Evolutionary conservation across 2,329 filamentous ascomycete species (phyloP).

Genomic region (Pseudovirgaria hyperparasitica): DNA sequence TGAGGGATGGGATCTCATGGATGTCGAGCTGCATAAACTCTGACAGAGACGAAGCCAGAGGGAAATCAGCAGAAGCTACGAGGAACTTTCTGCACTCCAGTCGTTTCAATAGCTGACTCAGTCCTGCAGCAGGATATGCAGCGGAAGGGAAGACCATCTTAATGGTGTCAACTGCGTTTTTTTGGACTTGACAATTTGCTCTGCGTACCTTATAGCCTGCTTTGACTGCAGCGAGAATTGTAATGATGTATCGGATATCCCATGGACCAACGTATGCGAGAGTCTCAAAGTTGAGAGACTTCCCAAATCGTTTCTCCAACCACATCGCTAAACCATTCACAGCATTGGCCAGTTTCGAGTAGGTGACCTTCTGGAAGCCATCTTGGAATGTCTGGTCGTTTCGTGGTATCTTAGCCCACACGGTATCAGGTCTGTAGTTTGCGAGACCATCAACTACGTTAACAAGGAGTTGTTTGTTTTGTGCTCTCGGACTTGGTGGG

Average conservation of each 20-base stretch:
- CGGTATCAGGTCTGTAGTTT: constrained; percentile 2
- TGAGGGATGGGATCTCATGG: constrained; percentile 2
- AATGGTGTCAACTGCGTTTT: neutral
- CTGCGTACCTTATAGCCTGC: constrained; percentile 17
- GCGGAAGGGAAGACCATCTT: constrained; percentile 7
- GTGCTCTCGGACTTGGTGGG: too few relatives aligned
- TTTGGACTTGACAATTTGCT: neutral
- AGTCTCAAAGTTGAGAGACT: constrained; percentile 18
- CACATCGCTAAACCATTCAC: constrained; percentile 21
- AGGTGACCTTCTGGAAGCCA: constrained; percentile 18
- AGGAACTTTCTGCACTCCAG: constrained; percentile 5
- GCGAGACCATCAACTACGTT: constrained; percentile 7
- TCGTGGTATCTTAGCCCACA: constrained; percentile 6
- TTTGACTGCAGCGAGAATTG: constrained; percentile 24
- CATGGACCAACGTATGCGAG: constrained; percentile 19
- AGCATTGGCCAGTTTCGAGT: constrained; percentile 14
- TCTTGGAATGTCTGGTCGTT: constrained; percentile 4
- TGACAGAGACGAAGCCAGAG: constrained; percentile 1
- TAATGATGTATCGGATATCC: constrained; percentile 23
- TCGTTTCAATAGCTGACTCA: constrained; percentile 3
- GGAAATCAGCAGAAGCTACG: neutral
- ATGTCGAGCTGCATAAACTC: constrained; percentile 1
- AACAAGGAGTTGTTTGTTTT: constrained; percentile 4
- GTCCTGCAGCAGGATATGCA: constrained; percentile 4
- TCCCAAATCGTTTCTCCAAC: constrained; percentile 17